A percentile compares a stretch with the other conserved stretches of the same genome.
Conservation (phyloP, 306 rosid genomes). For the Quercus variabilis region DNA sequence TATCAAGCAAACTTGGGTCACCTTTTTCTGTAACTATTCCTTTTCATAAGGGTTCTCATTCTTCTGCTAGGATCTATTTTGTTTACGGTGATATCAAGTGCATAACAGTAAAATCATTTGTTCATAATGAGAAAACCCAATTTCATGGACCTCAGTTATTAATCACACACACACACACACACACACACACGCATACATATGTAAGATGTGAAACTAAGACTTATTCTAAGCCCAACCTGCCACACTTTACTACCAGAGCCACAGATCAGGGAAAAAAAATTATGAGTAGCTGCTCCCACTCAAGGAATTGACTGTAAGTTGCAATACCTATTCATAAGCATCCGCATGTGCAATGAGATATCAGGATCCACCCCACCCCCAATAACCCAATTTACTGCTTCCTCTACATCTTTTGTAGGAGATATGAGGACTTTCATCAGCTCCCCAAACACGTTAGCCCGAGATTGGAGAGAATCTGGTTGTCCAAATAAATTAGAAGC, state of each 20-base stretch:
- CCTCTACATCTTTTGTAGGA: constrained; percentile 77
- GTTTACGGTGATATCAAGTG: not conserved
- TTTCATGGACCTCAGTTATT: not conserved
- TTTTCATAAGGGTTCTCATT: not conserved
- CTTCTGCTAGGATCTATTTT: not conserved
- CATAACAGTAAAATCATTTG: not conserved
- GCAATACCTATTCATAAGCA: constrained; percentile 80
- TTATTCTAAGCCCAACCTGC: not conserved
- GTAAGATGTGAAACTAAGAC: not conserved
- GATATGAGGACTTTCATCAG: constrained; percentile 84
- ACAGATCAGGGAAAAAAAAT: not conserved
- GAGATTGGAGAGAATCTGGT: constrained; percentile 54
- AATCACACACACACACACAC: not conserved
- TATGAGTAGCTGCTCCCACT: constrained; percentile 6
- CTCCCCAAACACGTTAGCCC: constrained; percentile 92
- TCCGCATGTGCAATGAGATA: constrained; percentile 89
- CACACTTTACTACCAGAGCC: not conserved
- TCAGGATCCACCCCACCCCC: constrained; percentile 73
- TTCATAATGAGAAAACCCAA: not conserved
- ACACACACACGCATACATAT: not conserved
- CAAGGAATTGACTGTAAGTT: constrained; percentile 12
- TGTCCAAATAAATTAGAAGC: constrained; percentile 79
- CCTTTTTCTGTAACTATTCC: not conserved
- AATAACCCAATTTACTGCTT: constrained; percentile 79
- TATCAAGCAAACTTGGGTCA: not conserved